Evolutionary conservation across 805 yeast species (phyloP), one percentile per base, ranked within the genome.

Genomic region (Metschnikowia hibisci): DNA sequence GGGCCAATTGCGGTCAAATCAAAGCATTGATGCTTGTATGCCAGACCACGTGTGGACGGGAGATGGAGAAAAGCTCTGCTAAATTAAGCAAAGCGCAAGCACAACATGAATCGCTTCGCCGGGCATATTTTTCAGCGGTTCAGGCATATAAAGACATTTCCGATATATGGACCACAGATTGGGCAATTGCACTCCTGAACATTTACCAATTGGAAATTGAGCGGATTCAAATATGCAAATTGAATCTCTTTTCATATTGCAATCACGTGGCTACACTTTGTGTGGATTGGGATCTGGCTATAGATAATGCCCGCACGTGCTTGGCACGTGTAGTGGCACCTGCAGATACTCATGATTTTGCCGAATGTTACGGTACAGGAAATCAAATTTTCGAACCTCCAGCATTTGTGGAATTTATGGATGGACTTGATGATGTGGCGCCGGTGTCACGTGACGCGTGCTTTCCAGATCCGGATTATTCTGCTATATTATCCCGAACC

Each of bases 211-310:
- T 84, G 36, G 96, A 87, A 57, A 77, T 79, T 38, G 88, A 84
- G 57, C 74, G 90, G 48, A 76, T 86, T 43, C 83, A 82, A 53
- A 75, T 81, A 48, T 57, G 84, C 44, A 83, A 86, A 54, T 69
- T 82, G 13, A 85, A 81, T 52, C 62, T 88, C 46, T 88, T 95
- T 85, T 84, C 81, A 33, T 87, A 73, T 56, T 80, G 91, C 36
- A 87, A 87, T 61, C 72, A 81, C 31, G 70, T 85, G 7, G 85
- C 95, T 6, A 73, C 87, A 0, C 71, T 81, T 3, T 88, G 96
- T 58, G 90, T 87, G 26, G 77, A 80, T 34, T 85, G 83, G 54
- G 96, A 88, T 57, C 82, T 79, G 48, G 74, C 84, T 8, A 86
- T 84, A 43, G 96, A 88, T 56, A 70, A 70, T 41, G 76, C 89